Evolutionary conservation across 108 stramenopile species (phyloP), one percentile per base, ranked within the genome.

Genomic region (Fragilariopsis cylindrus): DNA sequence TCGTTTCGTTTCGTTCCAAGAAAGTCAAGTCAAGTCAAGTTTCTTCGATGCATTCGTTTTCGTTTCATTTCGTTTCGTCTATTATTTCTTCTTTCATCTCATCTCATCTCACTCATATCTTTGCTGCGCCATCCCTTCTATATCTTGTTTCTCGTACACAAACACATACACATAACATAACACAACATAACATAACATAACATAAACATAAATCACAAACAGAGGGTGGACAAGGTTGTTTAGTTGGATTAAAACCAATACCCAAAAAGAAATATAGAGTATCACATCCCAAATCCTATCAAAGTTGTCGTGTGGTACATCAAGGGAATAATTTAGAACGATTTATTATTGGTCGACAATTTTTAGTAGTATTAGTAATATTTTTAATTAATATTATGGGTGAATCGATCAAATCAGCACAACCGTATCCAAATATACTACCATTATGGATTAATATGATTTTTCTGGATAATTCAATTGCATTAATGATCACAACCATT

Each of bases 241-340:
- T 81, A 19, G 76, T 81, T 60, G 80, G 80, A 5, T 74, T 81
- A 15, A 70, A 69, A 53, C 13, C 43, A 0, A 45, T 76, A 46
- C 45, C 76, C 4, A 71, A 19, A 74, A 39, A 71, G 4, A 19
- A 9, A 52, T 88, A 88, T 70, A 72, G 44, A 8, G 75, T 78
- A 5, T 74, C 66, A 9, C 90, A 91, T 49, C 81, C 85, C 0
- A 60, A 64, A 9, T 57, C 90, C 3, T 75, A 63, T 57, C 78
- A 77, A 55, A 69, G 65, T 15, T 88, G 82, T 5, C 57, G 48
- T 18, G 39, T 91, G 19, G 76, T 73, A 7, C 76, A 88, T 71
- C 45, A 82, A 56, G 90, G 90, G 8, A 78, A 91, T 71, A 88
- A 91, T 69, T 69, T 91, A 76, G 81, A 91, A 46, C 76, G 87